Evolutionary conservation across 805 yeast species (phyloP), one percentile per base, ranked within the genome.

Genomic region (Pichia deserticola): DNA sequence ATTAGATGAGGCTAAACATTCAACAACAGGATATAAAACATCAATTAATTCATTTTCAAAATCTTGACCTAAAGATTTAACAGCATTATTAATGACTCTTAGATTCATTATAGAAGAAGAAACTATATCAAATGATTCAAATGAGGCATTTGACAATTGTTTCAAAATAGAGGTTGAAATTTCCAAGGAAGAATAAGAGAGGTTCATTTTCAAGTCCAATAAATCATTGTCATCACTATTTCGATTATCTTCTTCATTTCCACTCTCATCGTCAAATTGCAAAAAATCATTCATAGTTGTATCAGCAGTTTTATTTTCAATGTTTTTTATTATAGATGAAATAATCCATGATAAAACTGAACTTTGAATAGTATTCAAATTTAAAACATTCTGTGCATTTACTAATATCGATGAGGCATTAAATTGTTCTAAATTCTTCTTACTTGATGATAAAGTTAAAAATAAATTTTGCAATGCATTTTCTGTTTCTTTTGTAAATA

Each of bases 1-100:
- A 55, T 78, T 66, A 15, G 75, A 53, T 7, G 81, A 79, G 0
- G 95, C 89, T 36, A 92, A 66, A 38, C 81, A 76, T 45, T 87
- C 89, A 29, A 90, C 72, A 0, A 89, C 74, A 0, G 92, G 85
- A 56, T 81, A 87, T 7, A 93, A 62, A 49, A 76, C 73, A 53
- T 88, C 95, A 53, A 87, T 77, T 34, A 92, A 64, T 50, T 84
- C 85, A 15, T 71, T 70, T 39, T 74, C 58, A 57, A 81, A 79
- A 1, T 68, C 74, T 1, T 55, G 47, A 1, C 69, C 69, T 52
- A 73, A 43, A 5, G 61, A 49, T 11, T 51, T 53, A n/a, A 69
- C 63, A 5, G 63, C 61, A 13, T 56, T 52, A 1, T 65, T 64
- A 37, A 82, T 70, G 0, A 81, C 59, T 45, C 73, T 74, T 5